phyloP scores from a whole-genome alignment of 441 rosid genomes.

The Populus trichocarpa region DNA sequence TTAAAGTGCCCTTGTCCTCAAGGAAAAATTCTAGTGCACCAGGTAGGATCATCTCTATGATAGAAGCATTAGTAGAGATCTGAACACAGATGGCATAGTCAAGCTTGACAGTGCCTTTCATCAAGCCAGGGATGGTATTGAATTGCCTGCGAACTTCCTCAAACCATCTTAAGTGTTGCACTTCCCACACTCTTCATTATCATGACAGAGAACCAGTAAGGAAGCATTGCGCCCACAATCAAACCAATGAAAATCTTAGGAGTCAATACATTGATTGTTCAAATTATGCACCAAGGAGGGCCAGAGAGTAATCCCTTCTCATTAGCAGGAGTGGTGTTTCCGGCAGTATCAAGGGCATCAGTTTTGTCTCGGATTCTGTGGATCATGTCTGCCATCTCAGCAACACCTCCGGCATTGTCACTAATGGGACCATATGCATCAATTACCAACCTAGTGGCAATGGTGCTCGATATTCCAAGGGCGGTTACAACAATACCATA shows the following conservation, averaged over 20 bases:
- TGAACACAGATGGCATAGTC: conserved; percentile 78
- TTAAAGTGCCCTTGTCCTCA: no score
- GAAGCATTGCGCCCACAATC: conserved; percentile 75
- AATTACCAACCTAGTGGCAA: conserved; percentile 62
- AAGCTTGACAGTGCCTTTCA: conserved; percentile 63
- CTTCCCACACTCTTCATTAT: conserved; percentile 85
- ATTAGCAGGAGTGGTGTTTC: conserved; percentile 71
- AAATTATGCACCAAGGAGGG: conserved; percentile 68
- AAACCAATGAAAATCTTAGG: conserved; percentile 72
- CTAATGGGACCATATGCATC: conserved; percentile 82
- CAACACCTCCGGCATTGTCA: conserved; percentile 72
- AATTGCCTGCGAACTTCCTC: conserved; percentile 78
- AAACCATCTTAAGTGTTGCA: conserved; percentile 68
- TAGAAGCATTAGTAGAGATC: conserved; percentile 73
- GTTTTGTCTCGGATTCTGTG: conserved; percentile 61
- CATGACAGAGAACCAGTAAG: conserved; percentile 83
- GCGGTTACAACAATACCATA: conserved; percentile 71
- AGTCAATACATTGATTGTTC: conserved; percentile 60
- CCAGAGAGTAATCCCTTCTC: conserved; percentile 82
- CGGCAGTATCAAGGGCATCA: conserved; percentile 68
- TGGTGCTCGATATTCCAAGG: conserved; percentile 75
- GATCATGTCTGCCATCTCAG: conserved; percentile 78
- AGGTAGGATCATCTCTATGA: conserved; percentile 76
- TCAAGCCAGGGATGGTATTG: conserved; percentile 67
- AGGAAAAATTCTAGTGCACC: conserved; percentile 39